phyloP scores from a whole-genome alignment of 2,329 filamentous ascomycete species.

The Trichophyton simii region DNA sequence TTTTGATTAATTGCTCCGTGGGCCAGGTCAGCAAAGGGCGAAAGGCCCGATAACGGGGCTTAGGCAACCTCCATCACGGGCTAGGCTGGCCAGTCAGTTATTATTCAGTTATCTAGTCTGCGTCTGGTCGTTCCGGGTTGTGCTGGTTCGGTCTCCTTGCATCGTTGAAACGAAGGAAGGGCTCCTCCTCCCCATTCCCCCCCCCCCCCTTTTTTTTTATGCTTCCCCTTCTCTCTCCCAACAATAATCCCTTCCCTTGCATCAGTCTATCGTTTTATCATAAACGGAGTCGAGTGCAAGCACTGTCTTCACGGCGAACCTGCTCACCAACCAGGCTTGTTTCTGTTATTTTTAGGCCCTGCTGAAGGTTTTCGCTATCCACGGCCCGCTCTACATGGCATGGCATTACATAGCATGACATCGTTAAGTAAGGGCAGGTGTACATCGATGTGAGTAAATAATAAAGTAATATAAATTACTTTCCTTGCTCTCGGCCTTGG shows the following conservation, averaged over 20 bases:
- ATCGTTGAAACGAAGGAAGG: background rate
- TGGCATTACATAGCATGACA: slow-evolving; percentile 1
- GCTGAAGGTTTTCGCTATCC: slow-evolving; percentile 2
- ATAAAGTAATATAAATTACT: no score
- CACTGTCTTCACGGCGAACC: no score
- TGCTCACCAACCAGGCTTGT: background rate
- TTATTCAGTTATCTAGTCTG: no score
- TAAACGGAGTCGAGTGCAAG: background rate
- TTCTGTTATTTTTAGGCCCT: slow-evolving; percentile 1
- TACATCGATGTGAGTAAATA: background rate
- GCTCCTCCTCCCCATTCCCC: background rate
- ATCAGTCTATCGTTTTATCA: background rate
- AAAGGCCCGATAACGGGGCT: background rate
- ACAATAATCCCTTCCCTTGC: background rate
- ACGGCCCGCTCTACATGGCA: slow-evolving; percentile 1
- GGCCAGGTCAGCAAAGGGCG: background rate
- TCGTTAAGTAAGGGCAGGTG: background rate
- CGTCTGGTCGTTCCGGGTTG: background rate
- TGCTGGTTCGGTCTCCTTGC: background rate
- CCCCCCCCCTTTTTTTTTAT: background rate
- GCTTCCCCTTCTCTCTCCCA: background rate
- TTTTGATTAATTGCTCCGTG: slow-evolving; percentile 1
- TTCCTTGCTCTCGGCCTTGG: no score
- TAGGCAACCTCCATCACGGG: no score
- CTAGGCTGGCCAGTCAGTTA: background rate